Conservation (phyloP, 2,329 filamentous ascomycete genomes). For the Cordyceps fumosorosea region DNA sequence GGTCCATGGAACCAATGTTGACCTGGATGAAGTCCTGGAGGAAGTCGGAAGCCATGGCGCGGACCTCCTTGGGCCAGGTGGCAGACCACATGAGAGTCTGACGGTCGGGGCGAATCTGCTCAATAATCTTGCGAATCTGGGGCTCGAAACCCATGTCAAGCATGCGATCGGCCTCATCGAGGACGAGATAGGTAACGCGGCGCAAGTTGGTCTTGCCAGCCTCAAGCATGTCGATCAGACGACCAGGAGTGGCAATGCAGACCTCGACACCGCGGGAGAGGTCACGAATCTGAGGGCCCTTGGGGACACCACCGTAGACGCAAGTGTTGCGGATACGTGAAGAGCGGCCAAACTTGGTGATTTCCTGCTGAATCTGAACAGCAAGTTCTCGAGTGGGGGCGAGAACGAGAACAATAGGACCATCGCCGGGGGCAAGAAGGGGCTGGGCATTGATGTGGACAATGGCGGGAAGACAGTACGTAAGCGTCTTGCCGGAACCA, state of each 20-base stretch:
- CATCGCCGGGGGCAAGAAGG: constrained; percentile 87
- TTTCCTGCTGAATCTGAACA: constrained; percentile 97
- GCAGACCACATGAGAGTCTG: constrained; percentile 99
- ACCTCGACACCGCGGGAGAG: constrained; percentile 94
- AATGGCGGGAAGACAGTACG: constrained; percentile 95
- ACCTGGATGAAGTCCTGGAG: constrained; percentile 96
- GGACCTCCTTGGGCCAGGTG: constrained; percentile 98
- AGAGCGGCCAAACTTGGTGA: constrained; percentile 97
- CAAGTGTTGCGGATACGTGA: constrained; percentile 98
- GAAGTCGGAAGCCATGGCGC: constrained; percentile 84
- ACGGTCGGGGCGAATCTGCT: constrained; percentile 94
- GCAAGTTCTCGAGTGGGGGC: constrained; percentile 96
- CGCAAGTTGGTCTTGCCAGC: constrained; percentile 97
- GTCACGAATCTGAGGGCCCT: constrained; percentile 94
- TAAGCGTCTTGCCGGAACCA: constrained; percentile 97
- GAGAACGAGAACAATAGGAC: constrained; percentile 91
- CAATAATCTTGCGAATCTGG: constrained; percentile 97
- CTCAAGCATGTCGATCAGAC: constrained; percentile 97
- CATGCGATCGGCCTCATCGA: constrained; percentile 99
- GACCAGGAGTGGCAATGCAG: constrained; percentile 95
- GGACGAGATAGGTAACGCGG: constrained; percentile 94
- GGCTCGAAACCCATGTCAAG: constrained; percentile 99
- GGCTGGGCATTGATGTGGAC: constrained; percentile 99
- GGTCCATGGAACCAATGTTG: constrained; percentile 94
- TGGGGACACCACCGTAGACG: constrained; percentile 97